These are phyloP conservation scores for Yamadazyma atmosphaerica DNA, from an alignment of 1,139 yeast species.

Conservation along the genomic window DNA sequence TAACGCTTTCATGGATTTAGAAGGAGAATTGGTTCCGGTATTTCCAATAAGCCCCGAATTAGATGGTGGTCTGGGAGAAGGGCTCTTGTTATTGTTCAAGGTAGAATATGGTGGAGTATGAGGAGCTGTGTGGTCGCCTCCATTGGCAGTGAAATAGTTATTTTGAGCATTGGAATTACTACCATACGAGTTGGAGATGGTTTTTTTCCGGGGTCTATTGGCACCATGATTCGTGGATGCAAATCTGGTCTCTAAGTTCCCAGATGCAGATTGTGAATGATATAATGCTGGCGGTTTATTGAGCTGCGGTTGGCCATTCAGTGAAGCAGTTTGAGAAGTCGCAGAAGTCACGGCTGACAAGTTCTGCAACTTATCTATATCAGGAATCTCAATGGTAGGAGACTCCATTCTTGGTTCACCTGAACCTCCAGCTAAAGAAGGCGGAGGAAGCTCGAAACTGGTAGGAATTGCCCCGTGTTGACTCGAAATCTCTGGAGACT, in stretches of 20 bases:
- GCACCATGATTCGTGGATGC: constrained; percentile 19
- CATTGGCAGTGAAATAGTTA: constrained; percentile 7
- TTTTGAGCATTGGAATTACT: constrained; percentile 15
- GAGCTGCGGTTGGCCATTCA: constrained; percentile 25
- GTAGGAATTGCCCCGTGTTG: constrained; percentile 9
- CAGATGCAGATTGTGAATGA: constrained; percentile 53
- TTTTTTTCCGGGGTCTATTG: constrained; percentile 35
- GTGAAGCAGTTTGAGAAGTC: constrained; percentile 14
- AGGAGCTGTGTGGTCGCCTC: constrained; percentile 20
- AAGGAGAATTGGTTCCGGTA: constrained; percentile 37
- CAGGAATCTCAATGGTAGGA: constrained; percentile 50
- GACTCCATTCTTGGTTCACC: constrained; percentile 29
- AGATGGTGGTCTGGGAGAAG: constrained; percentile 42
- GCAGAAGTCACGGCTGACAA: constrained; percentile 11
- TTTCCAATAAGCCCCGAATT: constrained; percentile 21
- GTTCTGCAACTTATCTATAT: constrained; percentile 38
- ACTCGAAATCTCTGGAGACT: constrained; percentile 18
- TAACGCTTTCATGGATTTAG: constrained; percentile 58
- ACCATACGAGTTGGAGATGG: constrained; percentile 38
- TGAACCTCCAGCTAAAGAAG: constrained; percentile 11
- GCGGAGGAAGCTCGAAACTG: constrained; percentile 19
- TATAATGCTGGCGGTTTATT: constrained; percentile 49
- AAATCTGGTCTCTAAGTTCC: constrained; percentile 38
- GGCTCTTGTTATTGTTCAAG: constrained; percentile 26
- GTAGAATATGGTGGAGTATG: constrained; percentile 41